A percentile compares a stretch with the other conserved stretches of the same genome.
These are phyloP conservation scores for Starmerella tilneyi DNA, from an alignment of 805 yeast species.

Conservation along the genomic window DNA sequence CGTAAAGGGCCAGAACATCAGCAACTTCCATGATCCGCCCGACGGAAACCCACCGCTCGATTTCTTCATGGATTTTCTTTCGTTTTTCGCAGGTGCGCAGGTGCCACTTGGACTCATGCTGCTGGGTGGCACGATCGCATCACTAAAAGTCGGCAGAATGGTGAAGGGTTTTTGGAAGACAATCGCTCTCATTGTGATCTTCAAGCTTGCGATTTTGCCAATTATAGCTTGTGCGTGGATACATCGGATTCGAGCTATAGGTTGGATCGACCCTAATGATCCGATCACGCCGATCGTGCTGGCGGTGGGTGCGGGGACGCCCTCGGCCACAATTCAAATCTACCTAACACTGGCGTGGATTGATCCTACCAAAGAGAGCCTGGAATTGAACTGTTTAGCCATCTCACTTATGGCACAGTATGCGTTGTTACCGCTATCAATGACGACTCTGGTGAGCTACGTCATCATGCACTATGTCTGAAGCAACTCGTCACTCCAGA, in stretches of 20 bases:
- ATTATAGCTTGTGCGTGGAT: constrained; percentile 63
- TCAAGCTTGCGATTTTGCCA: constrained; percentile 62
- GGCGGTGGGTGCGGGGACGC: constrained; percentile 66
- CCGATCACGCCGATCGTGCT: constrained; percentile 59
- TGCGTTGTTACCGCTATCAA: constrained; percentile 49
- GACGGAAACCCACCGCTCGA: constrained; percentile 75
- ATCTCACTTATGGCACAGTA: constrained; percentile 67
- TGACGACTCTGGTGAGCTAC: constrained; percentile 69
- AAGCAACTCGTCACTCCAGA: not conserved
- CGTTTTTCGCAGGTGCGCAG: constrained; percentile 74
- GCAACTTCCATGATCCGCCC: constrained; percentile 62
- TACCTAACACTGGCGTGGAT: constrained; percentile 74
- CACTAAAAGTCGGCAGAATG: constrained; percentile 49
- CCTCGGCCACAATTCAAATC: constrained; percentile 79
- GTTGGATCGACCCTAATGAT: constrained; percentile 53
- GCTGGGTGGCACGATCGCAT: constrained; percentile 79
- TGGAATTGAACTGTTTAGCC: constrained; percentile 75
- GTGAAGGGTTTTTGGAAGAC: constrained; percentile 60
- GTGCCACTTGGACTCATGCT: constrained; percentile 79
- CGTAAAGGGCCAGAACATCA: constrained; percentile 34
- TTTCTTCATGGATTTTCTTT: constrained; percentile 69
- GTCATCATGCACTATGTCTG: constrained; percentile 34
- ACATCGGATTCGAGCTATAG: constrained; percentile 48
- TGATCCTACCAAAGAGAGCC: constrained; percentile 37
- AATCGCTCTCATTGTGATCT: constrained; percentile 44